These are phyloP conservation scores for Starmerella bacillaris DNA, from an alignment of 805 yeast genomes.

Conservation along the genomic window DNA sequence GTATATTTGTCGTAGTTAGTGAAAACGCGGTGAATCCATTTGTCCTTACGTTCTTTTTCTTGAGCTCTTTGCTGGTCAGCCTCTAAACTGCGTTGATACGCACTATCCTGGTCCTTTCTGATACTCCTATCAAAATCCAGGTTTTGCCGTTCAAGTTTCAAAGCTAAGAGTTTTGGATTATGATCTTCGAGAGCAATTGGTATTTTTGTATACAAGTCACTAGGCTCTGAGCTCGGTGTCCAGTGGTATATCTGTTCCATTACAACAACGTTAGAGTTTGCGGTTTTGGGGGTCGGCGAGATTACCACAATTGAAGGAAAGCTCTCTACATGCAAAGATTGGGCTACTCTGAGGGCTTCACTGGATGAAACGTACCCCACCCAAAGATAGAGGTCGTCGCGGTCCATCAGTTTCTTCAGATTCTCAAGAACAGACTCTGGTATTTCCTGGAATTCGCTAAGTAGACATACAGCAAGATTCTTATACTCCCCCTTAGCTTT, in stretches of 20 bases:
- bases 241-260: constrained; percentile 42
- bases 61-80: constrained; percentile 35
- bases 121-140: constrained; percentile 37
- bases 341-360: constrained; percentile 71
- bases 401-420: constrained; percentile 25
- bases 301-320: constrained; percentile 73
- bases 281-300: constrained; percentile 38
- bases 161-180: constrained; percentile 39
- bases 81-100: constrained; percentile 52
- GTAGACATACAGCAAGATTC: no score
- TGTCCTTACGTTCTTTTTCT: constrained; percentile 23
- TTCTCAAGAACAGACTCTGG: no score
- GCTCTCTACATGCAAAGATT: constrained; percentile 48
- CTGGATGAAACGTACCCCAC: constrained; percentile 69
- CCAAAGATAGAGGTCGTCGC: constrained; percentile 53
- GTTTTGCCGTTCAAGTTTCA: constrained; percentile 48
- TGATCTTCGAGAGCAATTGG: constrained; percentile 35
- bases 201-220: constrained; percentile 25
- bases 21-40: constrained; percentile 12
- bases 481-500: no score
- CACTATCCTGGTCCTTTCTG: constrained; percentile 56
- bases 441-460: no score
- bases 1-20: constrained; percentile 10
- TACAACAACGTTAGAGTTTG: constrained; percentile 28
- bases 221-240: not conserved